Evolutionary conservation across 176 grass and related monocot species (phyloP).

Genomic region (Miscanthus lutarioriparius): DNA sequence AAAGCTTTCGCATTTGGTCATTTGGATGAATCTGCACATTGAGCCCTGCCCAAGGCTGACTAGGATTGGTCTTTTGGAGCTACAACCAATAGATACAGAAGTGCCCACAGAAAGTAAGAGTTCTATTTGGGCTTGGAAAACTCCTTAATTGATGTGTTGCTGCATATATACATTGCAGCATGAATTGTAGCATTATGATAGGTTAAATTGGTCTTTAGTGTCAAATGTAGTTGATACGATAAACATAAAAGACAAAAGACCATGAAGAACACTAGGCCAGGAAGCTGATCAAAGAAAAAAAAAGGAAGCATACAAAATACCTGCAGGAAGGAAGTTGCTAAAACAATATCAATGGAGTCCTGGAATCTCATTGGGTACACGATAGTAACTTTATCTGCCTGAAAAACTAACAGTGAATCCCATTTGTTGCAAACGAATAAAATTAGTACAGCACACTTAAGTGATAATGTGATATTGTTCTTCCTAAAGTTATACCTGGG

Average conservation of each 20-base stretch:
- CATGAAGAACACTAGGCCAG: slow-evolving; percentile 9
- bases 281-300: slow-evolving; percentile 6
- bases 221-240: not conserved
- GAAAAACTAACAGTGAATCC: slow-evolving; percentile 20
- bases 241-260: slow-evolving; percentile 5
- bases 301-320: slow-evolving; percentile 47
- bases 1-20: not conserved
- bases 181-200: not conserved
- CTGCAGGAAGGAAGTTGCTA: slow-evolving; percentile 96
- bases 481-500: slow-evolving; percentile 62
- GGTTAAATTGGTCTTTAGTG: not conserved
- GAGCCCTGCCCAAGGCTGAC: not conserved
- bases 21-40: not conserved
- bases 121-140: not conserved
- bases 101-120: not conserved
- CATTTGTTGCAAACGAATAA: not conserved
- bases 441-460: slow-evolving; percentile 4
- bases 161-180: slow-evolving; percentile 4
- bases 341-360: slow-evolving; percentile 91
- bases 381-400: slow-evolving; percentile 86
- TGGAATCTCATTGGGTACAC: slow-evolving; percentile 98
- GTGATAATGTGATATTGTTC: not conserved
- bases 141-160: not conserved
- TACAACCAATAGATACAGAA: not conserved
- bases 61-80: not conserved